A percentile compares a stretch with the other conserved stretches of the same genome.
phyloP scores from a whole-genome alignment of 2,329 filamentous ascomycete genomes.

The Chrysosporium keratinophilum region DNA sequence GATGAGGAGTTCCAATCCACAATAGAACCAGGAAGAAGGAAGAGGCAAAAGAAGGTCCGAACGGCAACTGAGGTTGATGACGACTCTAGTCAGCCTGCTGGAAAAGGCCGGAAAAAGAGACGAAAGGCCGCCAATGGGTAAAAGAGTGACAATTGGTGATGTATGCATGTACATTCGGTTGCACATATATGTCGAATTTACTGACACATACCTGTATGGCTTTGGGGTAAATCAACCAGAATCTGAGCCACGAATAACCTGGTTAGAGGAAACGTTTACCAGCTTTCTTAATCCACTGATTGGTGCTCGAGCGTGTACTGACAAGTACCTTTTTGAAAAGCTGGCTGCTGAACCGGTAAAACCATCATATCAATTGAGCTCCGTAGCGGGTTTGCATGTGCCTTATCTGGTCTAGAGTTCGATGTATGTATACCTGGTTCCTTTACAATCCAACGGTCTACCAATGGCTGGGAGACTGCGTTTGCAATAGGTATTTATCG shows the following conservation, averaged over 20 bases:
- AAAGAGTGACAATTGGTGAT: background rate
- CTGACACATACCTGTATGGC: background rate
- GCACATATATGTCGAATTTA: background rate
- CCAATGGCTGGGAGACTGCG: no score
- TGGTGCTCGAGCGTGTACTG: background rate
- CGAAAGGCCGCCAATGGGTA: background rate
- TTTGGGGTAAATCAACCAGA: background rate
- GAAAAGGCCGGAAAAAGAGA: background rate
- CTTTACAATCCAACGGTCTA: no score
- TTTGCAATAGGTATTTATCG: no score
- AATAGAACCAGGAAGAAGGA: background rate
- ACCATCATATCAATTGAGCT: background rate
- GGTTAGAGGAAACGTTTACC: background rate
- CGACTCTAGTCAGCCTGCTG: background rate
- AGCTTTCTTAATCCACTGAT: background rate
- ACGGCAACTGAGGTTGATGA: background rate
- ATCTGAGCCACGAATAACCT: background rate
- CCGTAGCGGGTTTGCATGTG: background rate
- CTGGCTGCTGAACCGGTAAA: background rate
- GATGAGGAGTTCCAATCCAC: background rate
- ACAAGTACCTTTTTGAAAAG: background rate
- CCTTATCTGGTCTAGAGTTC: no score
- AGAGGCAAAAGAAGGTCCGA: conserved; percentile 4
- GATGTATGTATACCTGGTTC: no score
- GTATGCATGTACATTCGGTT: background rate